phyloP scores from a whole-genome alignment of 306 rosid genomes.

The Astragalus glycyphyllos region DNA sequence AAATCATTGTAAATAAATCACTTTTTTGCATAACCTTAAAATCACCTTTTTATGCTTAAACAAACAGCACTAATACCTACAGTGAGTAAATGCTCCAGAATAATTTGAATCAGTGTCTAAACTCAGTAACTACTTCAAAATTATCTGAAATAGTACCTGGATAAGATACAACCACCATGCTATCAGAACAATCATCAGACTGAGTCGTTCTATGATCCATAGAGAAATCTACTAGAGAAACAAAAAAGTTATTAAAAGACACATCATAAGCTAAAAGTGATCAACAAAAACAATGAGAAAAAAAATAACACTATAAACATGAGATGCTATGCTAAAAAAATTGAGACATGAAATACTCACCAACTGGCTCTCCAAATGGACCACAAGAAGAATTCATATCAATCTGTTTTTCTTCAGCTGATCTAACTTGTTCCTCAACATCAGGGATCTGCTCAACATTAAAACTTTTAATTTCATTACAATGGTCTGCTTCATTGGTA shows the following conservation, averaged over 20 bases:
- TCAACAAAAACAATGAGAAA: conserved; percentile 28
- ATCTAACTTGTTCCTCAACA: conserved; percentile 30
- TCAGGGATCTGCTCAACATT: conserved; percentile 39
- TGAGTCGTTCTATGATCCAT: conserved; percentile 39
- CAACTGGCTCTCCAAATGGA: conserved; percentile 49
- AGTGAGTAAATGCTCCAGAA: conserved; percentile 7
- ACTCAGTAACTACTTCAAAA: conserved; percentile 17
- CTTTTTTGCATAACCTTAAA: neutral
- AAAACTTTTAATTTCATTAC: conserved; percentile 50
- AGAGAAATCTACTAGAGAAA: conserved; percentile 41
- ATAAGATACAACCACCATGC: conserved; percentile 45
- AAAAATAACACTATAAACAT: conserved; percentile 27
- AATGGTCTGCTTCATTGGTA: conserved; percentile 39
- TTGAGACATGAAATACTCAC: conserved; percentile 49
- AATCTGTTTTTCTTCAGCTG: conserved; percentile 44
- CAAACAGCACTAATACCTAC: neutral
- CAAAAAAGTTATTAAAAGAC: conserved; percentile 23
- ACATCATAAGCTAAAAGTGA: conserved; percentile 39
- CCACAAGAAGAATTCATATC: conserved; percentile 41
- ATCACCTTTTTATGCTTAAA: neutral
- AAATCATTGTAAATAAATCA: neutral
- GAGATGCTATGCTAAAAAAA: neutral
- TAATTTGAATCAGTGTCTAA: neutral
- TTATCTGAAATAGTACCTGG: conserved; percentile 39
- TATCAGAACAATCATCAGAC: conserved; percentile 39